A percentile compares a stretch with the other conserved stretches of the same genome.
Evolutionary conservation across 257 asterid species (phyloP).

Genomic region (Capsicum pubescens): DNA sequence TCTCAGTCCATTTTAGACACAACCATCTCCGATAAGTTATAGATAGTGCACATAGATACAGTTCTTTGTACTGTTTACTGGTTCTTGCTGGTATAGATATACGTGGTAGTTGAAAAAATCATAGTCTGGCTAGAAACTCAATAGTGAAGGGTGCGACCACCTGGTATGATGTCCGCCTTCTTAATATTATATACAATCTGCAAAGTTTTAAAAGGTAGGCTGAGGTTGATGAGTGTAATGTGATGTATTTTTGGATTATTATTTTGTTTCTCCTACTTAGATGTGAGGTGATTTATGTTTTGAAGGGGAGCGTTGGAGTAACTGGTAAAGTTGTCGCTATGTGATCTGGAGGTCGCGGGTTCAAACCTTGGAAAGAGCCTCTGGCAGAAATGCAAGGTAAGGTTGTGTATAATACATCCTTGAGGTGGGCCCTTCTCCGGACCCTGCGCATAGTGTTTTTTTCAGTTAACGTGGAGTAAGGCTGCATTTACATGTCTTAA

Average conservation of each 20-base stretch:
- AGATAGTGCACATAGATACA: neutral
- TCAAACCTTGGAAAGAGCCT: too few species aligned
- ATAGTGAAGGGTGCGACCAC: neutral
- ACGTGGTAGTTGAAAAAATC: neutral
- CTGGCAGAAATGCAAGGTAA: too few species aligned
- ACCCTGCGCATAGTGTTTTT: neutral
- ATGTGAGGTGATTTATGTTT: constrained; percentile 15
- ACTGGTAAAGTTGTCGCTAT: too few species aligned
- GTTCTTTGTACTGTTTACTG: neutral
- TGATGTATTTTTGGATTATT: neutral
- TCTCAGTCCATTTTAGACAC: neutral
- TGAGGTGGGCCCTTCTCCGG: too few species aligned
- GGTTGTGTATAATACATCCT: too few species aligned
- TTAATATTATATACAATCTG: constrained; percentile 15
- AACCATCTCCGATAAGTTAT: neutral
- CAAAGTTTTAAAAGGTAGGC: neutral
- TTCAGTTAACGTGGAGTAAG: neutral
- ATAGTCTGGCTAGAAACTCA: neutral
- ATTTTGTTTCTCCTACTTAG: neutral
- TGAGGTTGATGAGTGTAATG: neutral
- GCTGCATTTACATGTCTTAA: constrained; percentile 22
- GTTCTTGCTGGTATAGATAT: neutral
- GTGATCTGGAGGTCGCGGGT: too few species aligned
- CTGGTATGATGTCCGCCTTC: neutral
- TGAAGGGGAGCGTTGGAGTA: too few species aligned